phyloP scores from a whole-genome alignment of 129 eudicot genomes.

The Lonicera japonica region DNA sequence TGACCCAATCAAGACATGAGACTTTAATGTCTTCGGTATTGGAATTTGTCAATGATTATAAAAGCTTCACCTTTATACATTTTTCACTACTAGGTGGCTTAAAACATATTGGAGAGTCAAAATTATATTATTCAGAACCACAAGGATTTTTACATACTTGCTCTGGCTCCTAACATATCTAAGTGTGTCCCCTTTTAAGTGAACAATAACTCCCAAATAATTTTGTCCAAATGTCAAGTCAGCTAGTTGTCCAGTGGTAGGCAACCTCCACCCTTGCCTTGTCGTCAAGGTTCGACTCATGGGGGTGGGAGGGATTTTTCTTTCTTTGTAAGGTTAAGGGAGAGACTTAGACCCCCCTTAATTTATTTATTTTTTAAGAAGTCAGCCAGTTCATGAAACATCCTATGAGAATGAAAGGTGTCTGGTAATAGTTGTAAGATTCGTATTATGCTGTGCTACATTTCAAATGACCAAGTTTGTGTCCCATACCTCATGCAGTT shows the following conservation, averaged over 20 bases:
- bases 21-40: background rate
- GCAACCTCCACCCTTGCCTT: too few relatives aligned
- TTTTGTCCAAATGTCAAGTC: background rate
- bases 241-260: too few relatives aligned
- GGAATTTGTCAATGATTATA: background rate
- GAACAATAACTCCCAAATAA: background rate
- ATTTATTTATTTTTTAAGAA: too few relatives aligned
- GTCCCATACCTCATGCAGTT: conserved; percentile 22
- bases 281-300: too few relatives aligned
- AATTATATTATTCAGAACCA: background rate
- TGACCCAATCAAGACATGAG: background rate
- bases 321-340: too few relatives aligned
- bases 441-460: background rate
- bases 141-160: background rate
- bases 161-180: background rate
- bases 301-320: too few relatives aligned
- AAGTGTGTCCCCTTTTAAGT: background rate
- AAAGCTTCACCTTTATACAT: background rate
- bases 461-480: conserved; percentile 3
- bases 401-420: background rate
- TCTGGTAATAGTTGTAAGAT: background rate
- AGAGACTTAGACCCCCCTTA: too few relatives aligned
- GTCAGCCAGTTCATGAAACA: background rate
- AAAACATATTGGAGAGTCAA: too few relatives aligned
- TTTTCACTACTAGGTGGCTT: background rate